phyloP scores from a whole-genome alignment of 1,284 basidiomycete species.

The Earliella scabrosa region DNA sequence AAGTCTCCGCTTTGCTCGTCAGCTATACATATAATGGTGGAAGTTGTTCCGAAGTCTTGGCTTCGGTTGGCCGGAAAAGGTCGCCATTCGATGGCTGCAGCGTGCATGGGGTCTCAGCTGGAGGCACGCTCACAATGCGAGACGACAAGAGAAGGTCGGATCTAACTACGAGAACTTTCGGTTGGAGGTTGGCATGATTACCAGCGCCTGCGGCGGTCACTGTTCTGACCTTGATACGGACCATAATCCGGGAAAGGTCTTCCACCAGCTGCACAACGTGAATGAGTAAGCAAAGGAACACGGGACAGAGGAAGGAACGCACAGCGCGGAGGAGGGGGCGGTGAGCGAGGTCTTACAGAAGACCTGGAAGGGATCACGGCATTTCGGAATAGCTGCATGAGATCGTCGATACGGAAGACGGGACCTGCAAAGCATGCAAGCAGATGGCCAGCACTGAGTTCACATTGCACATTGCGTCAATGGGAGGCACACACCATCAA shows the following conservation, averaged over 20 bases:
- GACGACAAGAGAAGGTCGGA: too few species aligned
- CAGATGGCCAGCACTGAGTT: background rate
- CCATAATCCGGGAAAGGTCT: conserved; percentile 50
- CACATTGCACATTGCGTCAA: conserved; percentile 15
- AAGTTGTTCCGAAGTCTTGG: too few species aligned
- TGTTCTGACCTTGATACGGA: conserved; percentile 45
- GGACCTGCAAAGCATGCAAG: conserved; percentile 58
- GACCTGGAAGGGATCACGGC: conserved; percentile 73
- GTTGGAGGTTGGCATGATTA: conserved; percentile 2
- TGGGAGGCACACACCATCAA: conserved; percentile 74
- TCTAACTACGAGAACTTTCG: background rate
- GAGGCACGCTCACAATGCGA: too few species aligned
- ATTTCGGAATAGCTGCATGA: conserved; percentile 79
- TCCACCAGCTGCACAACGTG: conserved; percentile 28
- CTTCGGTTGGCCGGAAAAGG: too few species aligned
- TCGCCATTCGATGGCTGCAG: too few species aligned
- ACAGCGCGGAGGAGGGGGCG: conserved; percentile 51
- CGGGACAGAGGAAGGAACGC: conserved; percentile 14
- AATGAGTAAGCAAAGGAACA: background rate
- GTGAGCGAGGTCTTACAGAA: conserved; percentile 45
- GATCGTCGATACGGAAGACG: conserved; percentile 84
- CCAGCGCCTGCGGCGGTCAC: conserved; percentile 36
- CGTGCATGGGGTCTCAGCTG: too few species aligned
- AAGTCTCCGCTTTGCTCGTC: too few species aligned
- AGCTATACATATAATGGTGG: too few species aligned